Percentiles rank a stretch among this genome's conserved stretches.
Evolutionary conservation across 2,329 filamentous ascomycete species (phyloP).

Genomic region (Calonectria henricotiae): DNA sequence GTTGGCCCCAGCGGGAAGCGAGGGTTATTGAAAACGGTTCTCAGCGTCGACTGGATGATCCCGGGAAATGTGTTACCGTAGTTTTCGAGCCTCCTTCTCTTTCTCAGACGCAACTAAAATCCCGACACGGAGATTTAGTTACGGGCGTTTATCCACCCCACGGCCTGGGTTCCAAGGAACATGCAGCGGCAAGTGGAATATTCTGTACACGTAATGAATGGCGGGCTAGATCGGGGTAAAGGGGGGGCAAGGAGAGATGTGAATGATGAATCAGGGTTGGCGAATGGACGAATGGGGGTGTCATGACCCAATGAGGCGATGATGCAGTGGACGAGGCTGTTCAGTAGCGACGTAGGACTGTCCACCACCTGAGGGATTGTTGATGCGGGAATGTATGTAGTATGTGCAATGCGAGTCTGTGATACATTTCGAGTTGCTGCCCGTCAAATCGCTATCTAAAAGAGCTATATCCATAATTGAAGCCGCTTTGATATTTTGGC

Average conservation of each 20-base stretch:
- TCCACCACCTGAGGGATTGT: background rate
- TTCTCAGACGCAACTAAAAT: background rate
- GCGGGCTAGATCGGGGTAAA: constrained; percentile 25
- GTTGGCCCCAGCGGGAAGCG: constrained; percentile 11
- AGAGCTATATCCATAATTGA: background rate
- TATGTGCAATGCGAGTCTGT: background rate
- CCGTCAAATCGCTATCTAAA: background rate
- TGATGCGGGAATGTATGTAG: constrained; percentile 3
- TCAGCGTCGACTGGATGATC: background rate
- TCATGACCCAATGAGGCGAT: background rate
- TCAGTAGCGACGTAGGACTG: constrained; percentile 9
- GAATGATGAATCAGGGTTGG: constrained; percentile 12
- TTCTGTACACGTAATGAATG: constrained; percentile 30
- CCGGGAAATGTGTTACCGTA: background rate
- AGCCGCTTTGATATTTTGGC: constrained; percentile 13
- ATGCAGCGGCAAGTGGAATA: constrained; percentile 37
- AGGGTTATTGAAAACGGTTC: constrained; percentile 18
- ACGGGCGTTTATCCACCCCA: background rate
- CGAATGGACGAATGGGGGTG: constrained; percentile 3
- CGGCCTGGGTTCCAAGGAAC: background rate
- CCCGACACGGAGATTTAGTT: background rate
- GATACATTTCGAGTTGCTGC: background rate
- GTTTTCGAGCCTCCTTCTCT: background rate
- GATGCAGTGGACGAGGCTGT: constrained; percentile 12
- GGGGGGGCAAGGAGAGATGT: constrained; percentile 13